Evolutionary conservation across 1,284 basidiomycete species (phyloP).

Genomic region (Gomphus bonarii): DNA sequence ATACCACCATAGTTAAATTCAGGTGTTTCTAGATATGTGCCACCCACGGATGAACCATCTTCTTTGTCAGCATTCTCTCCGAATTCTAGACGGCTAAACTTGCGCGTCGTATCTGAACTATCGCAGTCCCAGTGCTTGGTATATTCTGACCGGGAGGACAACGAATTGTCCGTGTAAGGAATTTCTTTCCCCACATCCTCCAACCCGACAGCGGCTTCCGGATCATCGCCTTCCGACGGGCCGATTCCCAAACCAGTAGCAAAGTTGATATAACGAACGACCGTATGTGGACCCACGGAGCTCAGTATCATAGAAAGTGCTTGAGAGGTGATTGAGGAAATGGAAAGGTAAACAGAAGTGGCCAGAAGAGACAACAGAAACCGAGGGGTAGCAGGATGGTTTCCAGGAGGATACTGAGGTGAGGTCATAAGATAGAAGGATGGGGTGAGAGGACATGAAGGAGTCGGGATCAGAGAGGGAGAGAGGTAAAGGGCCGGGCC

Average conservation of each 20-base stretch:
- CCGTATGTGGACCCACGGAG: constrained; percentile 74
- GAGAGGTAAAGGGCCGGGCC: constrained; percentile 66
- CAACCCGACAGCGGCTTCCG: constrained; percentile 54
- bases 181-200: constrained; percentile 54
- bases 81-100: not conserved
- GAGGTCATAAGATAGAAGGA: constrained; percentile 33
- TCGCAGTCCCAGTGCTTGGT: not conserved
- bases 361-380: constrained; percentile 83
- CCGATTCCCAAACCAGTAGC: constrained; percentile 70
- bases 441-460: constrained; percentile 59
- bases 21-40: constrained; percentile 14
- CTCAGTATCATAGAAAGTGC: constrained; percentile 63
- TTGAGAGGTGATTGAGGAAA: constrained; percentile 68
- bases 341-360: constrained; percentile 78
- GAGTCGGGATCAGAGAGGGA: constrained; percentile 54
- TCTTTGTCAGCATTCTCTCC: constrained; percentile 17
- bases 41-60: constrained; percentile 9
- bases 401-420: constrained; percentile 30
- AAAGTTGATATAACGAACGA: constrained; percentile 73
- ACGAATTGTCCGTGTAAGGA: constrained; percentile 13
- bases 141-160: not conserved
- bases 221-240: constrained; percentile 33
- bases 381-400: constrained; percentile 70
- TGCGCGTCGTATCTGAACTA: not conserved
- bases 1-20: constrained; percentile 70